phyloP scores from a whole-genome alignment of 1,284 basidiomycete species.

The Ustilago bromivora region DNA sequence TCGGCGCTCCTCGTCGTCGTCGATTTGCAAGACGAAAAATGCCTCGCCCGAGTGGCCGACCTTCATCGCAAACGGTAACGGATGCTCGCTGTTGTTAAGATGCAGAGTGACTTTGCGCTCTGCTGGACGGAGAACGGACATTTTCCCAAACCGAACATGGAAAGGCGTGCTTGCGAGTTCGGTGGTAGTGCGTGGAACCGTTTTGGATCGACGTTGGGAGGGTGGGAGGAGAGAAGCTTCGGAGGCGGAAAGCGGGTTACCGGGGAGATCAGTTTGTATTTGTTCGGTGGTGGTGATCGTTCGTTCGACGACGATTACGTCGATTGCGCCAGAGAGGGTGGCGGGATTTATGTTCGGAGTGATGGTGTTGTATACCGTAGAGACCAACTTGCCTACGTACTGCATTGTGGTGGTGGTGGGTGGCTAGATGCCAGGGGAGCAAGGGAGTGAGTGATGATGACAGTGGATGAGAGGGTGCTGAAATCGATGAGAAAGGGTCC shows the following conservation, averaged over 20 bases:
- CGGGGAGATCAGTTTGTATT: slow-evolving; percentile 67
- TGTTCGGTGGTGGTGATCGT: slow-evolving; percentile 73
- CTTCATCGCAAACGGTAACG: slow-evolving; percentile 96
- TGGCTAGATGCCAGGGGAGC: neutral
- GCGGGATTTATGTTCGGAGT: slow-evolving; percentile 69
- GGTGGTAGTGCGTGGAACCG: slow-evolving; percentile 37
- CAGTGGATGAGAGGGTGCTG: neutral
- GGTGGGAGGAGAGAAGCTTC: slow-evolving; percentile 23
- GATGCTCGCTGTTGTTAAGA: slow-evolving; percentile 68
- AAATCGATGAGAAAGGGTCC: too few relatives aligned
- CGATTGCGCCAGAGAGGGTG: slow-evolving; percentile 69
- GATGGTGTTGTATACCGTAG: slow-evolving; percentile 69
- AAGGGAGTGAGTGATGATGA: neutral
- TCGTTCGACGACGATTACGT: slow-evolving; percentile 71
- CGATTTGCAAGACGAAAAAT: slow-evolving; percentile 98
- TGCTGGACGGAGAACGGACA: slow-evolving; percentile 90
- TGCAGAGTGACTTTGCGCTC: slow-evolving; percentile 82
- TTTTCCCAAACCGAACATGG: slow-evolving; percentile 97
- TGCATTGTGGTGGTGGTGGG: slow-evolving; percentile 53
- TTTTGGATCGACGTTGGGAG: slow-evolving; percentile 44
- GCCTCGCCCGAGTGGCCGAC: slow-evolving; percentile 98
- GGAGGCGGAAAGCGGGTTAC: slow-evolving; percentile 22
- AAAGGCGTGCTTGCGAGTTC: slow-evolving; percentile 94
- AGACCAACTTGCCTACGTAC: slow-evolving; percentile 68
- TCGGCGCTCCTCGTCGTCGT: slow-evolving; percentile 72